Conservation (phyloP, 139 green algal species). For the Edaphochlamys debaryana region DNA sequence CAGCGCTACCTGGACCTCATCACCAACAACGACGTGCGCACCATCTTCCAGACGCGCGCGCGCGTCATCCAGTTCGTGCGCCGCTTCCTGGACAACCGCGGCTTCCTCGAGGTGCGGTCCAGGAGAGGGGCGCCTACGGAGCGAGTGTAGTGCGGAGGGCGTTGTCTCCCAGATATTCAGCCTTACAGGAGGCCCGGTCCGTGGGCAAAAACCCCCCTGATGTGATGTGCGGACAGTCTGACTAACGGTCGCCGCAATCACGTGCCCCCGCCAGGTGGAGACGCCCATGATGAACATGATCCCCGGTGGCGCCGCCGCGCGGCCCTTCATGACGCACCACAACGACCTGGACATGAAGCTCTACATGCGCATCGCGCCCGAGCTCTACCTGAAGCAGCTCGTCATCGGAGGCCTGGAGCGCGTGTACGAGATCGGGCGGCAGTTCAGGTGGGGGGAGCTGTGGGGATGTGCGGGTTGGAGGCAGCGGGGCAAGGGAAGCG, state of each 20-base stretch:
- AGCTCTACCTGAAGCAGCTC: conserved; percentile 99
- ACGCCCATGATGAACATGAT: conserved; percentile 98
- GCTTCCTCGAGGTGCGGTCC: conserved; percentile 90
- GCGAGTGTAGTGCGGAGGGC: too few species aligned
- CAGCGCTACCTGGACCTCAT: conserved; percentile 99
- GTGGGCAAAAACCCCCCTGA: too few species aligned
- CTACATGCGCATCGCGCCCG: conserved; percentile 98
- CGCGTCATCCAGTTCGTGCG: conserved; percentile 92
- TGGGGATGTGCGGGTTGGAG: too few species aligned
- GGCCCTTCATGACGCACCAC: conserved; percentile 97
- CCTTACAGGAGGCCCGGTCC: too few species aligned
- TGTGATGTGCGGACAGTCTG: too few species aligned
- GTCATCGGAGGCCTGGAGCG: conserved; percentile 97
- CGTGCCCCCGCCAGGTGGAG: conserved; percentile 75
- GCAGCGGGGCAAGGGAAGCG: too few species aligned
- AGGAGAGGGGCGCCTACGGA: too few species aligned
- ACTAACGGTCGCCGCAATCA: too few species aligned
- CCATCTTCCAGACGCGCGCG: conserved; percentile 88
- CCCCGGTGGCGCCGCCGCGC: conserved; percentile 90
- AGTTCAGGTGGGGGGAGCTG: conserved; percentile 81
- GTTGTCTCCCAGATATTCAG: too few species aligned
- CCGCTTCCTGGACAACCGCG: conserved; percentile 88
- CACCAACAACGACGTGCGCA: conserved; percentile 80
- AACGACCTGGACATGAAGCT: conserved; percentile 99
- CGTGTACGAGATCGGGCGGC: conserved; percentile 91